Conservation (phyloP, 768 basidiomycete genomes). For the Suillus occidentalis region DNA sequence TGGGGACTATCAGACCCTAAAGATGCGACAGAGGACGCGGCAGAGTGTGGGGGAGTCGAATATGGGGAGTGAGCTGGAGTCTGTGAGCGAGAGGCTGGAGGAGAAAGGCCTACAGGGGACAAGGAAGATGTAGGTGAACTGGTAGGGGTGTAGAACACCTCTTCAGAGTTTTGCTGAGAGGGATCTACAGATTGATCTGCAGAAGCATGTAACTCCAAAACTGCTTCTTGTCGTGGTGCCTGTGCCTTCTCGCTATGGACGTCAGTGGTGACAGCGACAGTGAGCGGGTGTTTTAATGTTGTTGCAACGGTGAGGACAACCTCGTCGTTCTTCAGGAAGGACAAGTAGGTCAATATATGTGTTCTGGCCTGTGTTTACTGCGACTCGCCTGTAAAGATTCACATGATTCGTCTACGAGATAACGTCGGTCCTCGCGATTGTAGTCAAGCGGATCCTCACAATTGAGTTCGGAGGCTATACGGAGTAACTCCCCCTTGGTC, state of each 20-base stretch:
- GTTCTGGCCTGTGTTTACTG: neutral
- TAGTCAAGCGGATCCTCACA: slow-evolving; percentile 4
- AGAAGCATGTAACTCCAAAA: neutral
- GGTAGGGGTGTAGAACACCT: slow-evolving; percentile 62
- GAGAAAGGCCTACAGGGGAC: slow-evolving; percentile 34
- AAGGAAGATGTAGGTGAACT: slow-evolving; percentile 53
- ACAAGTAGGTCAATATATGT: slow-evolving; percentile 9
- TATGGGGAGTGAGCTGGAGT: slow-evolving; percentile 21
- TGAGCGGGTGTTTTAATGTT: neutral
- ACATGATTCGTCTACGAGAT: slow-evolving; percentile 11
- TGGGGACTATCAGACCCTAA: slow-evolving; percentile 24
- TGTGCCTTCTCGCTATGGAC: neutral
- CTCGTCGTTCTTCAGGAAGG: neutral
- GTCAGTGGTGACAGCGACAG: neutral
- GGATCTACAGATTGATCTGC: slow-evolving; percentile 1
- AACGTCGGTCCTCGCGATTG: neutral
- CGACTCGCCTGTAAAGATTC: slow-evolving; percentile 22
- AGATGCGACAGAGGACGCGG: slow-evolving; percentile 30
- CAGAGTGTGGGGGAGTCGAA: slow-evolving; percentile 24
- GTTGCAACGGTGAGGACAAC: neutral
- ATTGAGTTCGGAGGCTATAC: slow-evolving; percentile 36
- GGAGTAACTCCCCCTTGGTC: slow-evolving; percentile 49
- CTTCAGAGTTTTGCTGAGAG: slow-evolving; percentile 34
- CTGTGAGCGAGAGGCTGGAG: slow-evolving; percentile 18
- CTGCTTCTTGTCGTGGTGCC: neutral